Evolutionary conservation across 441 rosid genomes (phyloP).

Genomic region (Viola pubescens): DNA sequence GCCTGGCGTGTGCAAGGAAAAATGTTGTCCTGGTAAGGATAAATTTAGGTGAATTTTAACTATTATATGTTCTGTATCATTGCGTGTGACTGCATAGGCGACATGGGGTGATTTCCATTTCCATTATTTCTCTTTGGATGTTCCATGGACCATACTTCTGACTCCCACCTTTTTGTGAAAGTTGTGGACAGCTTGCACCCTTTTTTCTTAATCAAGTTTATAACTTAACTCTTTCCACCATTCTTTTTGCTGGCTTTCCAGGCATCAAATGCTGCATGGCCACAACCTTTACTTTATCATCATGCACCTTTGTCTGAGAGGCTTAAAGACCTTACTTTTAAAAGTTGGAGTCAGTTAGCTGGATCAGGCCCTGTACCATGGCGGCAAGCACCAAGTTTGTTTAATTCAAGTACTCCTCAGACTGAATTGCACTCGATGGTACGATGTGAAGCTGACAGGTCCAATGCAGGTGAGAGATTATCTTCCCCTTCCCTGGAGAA

Average conservation of each 20-base stretch:
- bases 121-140: background rate
- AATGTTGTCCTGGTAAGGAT: constrained; percentile 49
- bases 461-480: constrained; percentile 34
- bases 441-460: constrained; percentile 49
- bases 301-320: constrained; percentile 46
- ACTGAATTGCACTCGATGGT: constrained; percentile 45
- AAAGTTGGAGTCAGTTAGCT: constrained; percentile 60
- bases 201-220: background rate
- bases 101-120: background rate
- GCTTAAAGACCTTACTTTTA: constrained; percentile 44
- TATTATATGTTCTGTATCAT: background rate
- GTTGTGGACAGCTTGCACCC: background rate
- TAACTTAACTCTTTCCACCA: background rate
- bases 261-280: constrained; percentile 51
- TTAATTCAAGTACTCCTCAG: constrained; percentile 57
- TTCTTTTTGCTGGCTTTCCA: constrained; percentile 28
- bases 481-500: constrained; percentile 41
- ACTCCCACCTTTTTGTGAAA: background rate
- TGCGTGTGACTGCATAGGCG: background rate
- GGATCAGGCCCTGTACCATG: constrained; percentile 75
- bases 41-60: background rate
- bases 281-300: constrained; percentile 40
- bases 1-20: constrained; percentile 68
- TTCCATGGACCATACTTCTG: background rate
- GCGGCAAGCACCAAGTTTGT: constrained; percentile 69